phyloP scores from a whole-genome alignment of 129 eudicot genomes.

The Deinandra increscens region DNA sequence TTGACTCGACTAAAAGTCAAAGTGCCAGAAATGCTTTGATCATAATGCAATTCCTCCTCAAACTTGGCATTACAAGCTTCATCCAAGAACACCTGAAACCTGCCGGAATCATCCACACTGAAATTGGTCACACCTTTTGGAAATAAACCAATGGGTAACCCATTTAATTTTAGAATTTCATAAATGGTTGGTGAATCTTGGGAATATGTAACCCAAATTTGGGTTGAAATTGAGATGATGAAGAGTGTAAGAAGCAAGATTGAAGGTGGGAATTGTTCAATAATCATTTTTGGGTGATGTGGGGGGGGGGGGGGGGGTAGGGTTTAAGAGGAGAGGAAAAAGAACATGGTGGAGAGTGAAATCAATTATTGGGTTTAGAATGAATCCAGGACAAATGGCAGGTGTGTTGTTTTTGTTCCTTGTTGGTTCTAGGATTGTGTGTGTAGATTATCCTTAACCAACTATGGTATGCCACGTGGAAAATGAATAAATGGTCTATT shows the following conservation, averaged over 20 bases:
- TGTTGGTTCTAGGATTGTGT: neutral
- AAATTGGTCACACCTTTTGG: conserved; percentile 79
- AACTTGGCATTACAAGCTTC: conserved; percentile 77
- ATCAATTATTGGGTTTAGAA: conserved; percentile 37
- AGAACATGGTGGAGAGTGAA: conserved; percentile 15
- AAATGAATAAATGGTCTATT: neutral
- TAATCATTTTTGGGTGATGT: conserved; percentile 5
- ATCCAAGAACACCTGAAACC: conserved; percentile 59
- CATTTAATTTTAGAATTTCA: conserved; percentile 49
- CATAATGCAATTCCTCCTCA: conserved; percentile 84
- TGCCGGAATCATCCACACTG: conserved; percentile 52
- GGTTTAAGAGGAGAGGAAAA: conserved; percentile 34
- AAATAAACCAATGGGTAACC: conserved; percentile 70
- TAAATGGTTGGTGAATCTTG: conserved; percentile 47
- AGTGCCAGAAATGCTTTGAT: conserved; percentile 57
- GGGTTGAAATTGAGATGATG: conserved; percentile 18
- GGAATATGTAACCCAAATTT: neutral
- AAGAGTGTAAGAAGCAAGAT: conserved; percentile 26
- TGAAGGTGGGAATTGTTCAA: conserved; percentile 14
- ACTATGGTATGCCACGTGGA: conserved; percentile 23
- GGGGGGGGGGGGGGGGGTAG: conserved; percentile 7
- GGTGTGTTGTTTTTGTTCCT: conserved; percentile 27
- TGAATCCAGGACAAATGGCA: neutral
- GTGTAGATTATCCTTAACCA: conserved; percentile 14
- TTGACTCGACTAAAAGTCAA: conserved; percentile 58